Evolutionary conservation across 495 filamentous ascomycete species (phyloP).

Genomic region (Neurospora sp.): DNA sequence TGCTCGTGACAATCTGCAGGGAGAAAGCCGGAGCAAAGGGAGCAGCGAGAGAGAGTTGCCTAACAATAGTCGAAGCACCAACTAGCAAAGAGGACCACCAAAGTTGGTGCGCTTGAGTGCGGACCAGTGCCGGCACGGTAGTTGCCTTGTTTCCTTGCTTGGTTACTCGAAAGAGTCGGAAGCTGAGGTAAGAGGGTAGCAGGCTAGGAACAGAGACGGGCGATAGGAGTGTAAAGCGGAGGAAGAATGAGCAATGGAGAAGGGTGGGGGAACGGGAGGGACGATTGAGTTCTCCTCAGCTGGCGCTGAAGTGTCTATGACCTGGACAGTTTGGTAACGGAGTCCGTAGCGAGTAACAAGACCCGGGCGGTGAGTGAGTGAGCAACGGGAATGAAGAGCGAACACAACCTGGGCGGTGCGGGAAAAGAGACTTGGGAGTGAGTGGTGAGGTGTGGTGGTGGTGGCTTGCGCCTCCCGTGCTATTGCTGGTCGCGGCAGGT

Average conservation of each 20-base stretch:
- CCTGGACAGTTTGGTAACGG: neutral
- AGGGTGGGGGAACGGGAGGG: neutral
- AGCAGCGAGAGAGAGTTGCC: neutral
- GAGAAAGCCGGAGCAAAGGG: constrained; percentile 30
- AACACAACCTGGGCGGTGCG: neutral
- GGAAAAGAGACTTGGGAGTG: neutral
- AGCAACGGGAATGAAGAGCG: neutral
- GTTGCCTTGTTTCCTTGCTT: neutral
- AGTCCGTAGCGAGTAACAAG: neutral
- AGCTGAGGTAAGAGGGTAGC: neutral
- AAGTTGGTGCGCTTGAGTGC: neutral
- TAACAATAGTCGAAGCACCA: neutral
- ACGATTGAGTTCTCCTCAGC: neutral
- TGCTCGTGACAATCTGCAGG: constrained; percentile 30
- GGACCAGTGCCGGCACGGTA: neutral
- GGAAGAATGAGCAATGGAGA: neutral
- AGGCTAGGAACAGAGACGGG: neutral
- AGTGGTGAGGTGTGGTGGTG: neutral
- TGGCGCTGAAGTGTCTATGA: neutral
- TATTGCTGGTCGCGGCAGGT: neutral
- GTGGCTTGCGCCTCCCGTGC: neutral
- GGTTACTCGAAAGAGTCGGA: neutral
- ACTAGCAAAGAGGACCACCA: neutral
- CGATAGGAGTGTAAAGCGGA: neutral
- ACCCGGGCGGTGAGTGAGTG: neutral